Evolutionary conservation across 176 grass and related monocot species (phyloP), one percentile per base, ranked within the genome.

Genomic region (Cymbopogon citratus): DNA sequence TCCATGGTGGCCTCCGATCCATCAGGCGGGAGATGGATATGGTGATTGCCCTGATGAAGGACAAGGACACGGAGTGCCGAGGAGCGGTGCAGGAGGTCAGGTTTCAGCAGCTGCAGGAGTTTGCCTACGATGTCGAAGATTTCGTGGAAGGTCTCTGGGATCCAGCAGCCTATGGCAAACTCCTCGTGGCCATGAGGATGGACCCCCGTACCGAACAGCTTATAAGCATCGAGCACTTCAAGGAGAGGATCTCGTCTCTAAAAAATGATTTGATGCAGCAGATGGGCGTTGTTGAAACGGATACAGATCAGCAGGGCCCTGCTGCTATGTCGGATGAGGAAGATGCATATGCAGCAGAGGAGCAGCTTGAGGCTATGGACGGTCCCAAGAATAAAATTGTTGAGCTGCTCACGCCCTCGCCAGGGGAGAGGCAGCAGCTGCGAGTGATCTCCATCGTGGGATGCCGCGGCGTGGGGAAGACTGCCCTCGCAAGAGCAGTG

Each of bases 371-470:
- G 59, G 11, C 10, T 21, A 62, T 62, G 10, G 59, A 27, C 24
- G 59, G 0, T 23, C 59, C 23, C 59, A 62, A 12, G 11, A 26
- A 10, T 12, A 27, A 13, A 26, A 62, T 62, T 11, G 5, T 26
- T 27, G 59, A 62, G 59, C 59, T 62, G 59, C 59, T 62, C 59
- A 5, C 4, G 23, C 59, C 24, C 0, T 62, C 24, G 24, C 59
- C 3, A 62, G 59, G 24, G 10, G 59, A 61, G 23, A 8, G 6
- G 38, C 7, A 0, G 34, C 25, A 5, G 77, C 43, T 51, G 12
- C 34, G 29, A 7, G 77, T 80, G 63, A 26, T 80, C 19, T 68
- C 29, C 77, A 68, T 80, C 29, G 77, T 80, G 6, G 77, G 77
- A 52, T 38, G 19, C 19, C 28, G 11, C 12, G 63, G 77, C 44